Percentiles rank a stretch among this genome's conserved stretches.
Conservation (phyloP, 331 rosid species). For the Spiraea crenata region DNA sequence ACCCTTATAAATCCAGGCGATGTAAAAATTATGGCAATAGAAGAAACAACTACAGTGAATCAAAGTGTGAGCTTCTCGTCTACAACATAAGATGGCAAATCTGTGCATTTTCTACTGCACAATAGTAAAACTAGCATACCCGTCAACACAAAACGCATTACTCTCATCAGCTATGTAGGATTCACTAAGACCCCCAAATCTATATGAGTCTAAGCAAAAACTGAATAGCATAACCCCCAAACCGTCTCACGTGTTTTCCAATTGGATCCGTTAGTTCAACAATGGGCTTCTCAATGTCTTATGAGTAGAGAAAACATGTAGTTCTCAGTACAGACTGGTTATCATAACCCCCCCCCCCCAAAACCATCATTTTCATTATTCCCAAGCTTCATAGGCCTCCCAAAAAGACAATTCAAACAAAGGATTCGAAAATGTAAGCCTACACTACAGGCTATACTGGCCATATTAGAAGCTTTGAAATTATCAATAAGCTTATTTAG, state of each 20-base stretch:
- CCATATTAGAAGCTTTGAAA: not conserved
- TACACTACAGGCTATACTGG: not conserved
- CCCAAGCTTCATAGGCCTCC: not conserved
- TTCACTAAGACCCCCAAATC: too few species aligned
- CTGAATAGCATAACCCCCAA: not conserved
- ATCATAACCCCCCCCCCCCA: too few species aligned
- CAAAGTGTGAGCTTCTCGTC: not conserved
- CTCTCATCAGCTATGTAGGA: not conserved
- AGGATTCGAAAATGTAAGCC: not conserved
- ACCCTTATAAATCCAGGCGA: not conserved
- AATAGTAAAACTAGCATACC: not conserved
- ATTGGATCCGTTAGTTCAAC: not conserved
- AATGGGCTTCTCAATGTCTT: not conserved
- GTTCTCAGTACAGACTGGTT: too few species aligned
- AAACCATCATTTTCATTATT: too few species aligned
- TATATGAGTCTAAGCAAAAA: too few species aligned
- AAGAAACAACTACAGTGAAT: not conserved
- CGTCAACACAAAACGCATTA: not conserved
- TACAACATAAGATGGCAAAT: not conserved
- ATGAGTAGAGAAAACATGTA: not conserved
- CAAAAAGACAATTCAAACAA: not conserved
- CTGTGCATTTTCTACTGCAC: not conserved
- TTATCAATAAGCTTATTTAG: not conserved
- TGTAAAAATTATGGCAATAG: not conserved
- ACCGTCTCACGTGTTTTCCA: not conserved